A percentile compares a stretch with the other conserved stretches of the same genome.
These are phyloP conservation scores for Volvox carteri DNA, from an alignment of 163 green algal genomes.

Conservation along the genomic window DNA sequence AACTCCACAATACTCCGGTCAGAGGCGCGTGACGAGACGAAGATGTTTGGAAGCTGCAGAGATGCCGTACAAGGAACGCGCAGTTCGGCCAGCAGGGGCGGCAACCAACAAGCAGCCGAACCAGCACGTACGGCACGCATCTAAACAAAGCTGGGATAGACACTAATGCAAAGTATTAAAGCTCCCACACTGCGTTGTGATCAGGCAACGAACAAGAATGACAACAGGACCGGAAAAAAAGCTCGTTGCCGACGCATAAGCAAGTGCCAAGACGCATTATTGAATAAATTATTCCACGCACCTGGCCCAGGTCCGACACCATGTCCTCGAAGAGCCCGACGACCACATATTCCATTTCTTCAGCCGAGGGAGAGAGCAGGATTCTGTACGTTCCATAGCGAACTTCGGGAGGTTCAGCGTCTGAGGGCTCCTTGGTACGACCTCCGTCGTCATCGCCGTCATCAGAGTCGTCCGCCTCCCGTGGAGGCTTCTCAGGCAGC, in stretches of 20 bases:
- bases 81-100: too few species aligned
- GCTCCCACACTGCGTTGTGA: too few species aligned
- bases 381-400: slow-evolving; percentile 24
- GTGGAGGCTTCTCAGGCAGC: neutral
- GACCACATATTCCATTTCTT: slow-evolving; percentile 60
- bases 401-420: neutral
- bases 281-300: too few species aligned
- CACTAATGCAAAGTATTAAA: too few species aligned
- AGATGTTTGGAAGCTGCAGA: slow-evolving; percentile 51
- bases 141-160: too few species aligned
- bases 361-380: slow-evolving; percentile 26
- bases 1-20: slow-evolving; percentile 28
- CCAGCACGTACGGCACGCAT: too few species aligned
- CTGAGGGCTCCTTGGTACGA: neutral
- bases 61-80: too few species aligned
- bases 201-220: too few species aligned
- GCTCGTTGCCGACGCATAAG: too few species aligned
- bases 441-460: neutral
- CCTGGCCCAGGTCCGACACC: slow-evolving; percentile 49
- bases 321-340: slow-evolving; percentile 61
- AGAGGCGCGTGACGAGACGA: slow-evolving; percentile 3
- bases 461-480: neutral
- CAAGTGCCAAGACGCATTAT: too few species aligned
- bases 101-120: too few species aligned
- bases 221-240: too few species aligned